Evolutionary conservation across 169 alveolate genomes (phyloP), one percentile per base, ranked within the genome.

Genomic region (Perkinsus olseni): DNA sequence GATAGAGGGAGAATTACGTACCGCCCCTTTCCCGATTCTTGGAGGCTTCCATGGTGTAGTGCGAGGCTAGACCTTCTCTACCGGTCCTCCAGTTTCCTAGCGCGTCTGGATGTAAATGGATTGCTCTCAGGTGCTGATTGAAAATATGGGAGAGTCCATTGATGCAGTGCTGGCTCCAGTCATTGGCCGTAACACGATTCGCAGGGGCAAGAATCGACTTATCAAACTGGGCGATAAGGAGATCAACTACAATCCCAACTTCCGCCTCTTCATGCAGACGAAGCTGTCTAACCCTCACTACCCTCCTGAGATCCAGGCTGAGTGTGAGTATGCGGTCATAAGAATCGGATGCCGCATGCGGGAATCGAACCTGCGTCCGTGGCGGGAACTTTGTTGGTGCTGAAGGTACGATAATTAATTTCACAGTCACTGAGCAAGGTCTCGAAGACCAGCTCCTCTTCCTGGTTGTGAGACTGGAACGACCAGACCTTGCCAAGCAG

Each of bases 281-380:
- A 97, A 98, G 96, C 95, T 98, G 45, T 97, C 99, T 37, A 98
- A 98, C 92, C 99, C 99, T 20, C 99, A 98, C 94, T 98, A 98
- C 95, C 99, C 98, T 39, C 99, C 99, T 38, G 99, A 98, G 97
- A 97, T 98, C 82, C 98, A 98, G 95, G 99, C 99, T 28, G 99
- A 98, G 92, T 97, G 99, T 62, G 34, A 62, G 82, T 62, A 6
- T 11, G 11, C 11, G 50, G 50, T 40, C 50, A 40, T 3, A 6
- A 6, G 50, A 11, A 11, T 3, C 50, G 3, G 50, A 40, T 40
- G 50, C 50, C 50, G 50, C 82, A 24, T 28, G 28, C 34, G 82
- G 82, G 82, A 24, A 21, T 62, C 82, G 82, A 62, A 62, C 82
- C 82, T 62, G 82, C 34, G 82, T 11, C 50, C 11, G 50, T 40